Conservation (phyloP, 2,329 filamentous ascomycete species). For the Penicillium sp. region DNA sequence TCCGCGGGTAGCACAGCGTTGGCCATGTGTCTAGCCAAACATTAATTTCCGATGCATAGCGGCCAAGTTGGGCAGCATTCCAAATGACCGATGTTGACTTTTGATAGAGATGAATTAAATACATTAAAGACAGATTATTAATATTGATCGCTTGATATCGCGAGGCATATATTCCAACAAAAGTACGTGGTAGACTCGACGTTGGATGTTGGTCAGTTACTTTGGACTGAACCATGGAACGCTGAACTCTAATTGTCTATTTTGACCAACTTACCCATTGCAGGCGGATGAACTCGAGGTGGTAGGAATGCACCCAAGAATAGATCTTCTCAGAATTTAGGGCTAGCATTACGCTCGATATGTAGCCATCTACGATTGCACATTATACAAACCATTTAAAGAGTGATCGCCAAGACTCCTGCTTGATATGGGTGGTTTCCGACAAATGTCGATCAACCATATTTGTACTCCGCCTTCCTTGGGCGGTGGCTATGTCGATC, state of each 20-base stretch:
- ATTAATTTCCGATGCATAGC: slow-evolving; percentile 6
- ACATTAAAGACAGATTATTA: neutral
- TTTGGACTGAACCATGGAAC: slow-evolving; percentile 10
- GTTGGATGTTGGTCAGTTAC: slow-evolving; percentile 4
- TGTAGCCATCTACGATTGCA: too few relatives aligned
- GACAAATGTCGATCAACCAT: neutral
- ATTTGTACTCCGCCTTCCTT: neutral
- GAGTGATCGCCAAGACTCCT: neutral
- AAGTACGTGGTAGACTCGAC: slow-evolving; percentile 1
- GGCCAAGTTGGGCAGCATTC: slow-evolving; percentile 9
- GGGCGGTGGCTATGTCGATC: neutral
- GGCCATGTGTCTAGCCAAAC: slow-evolving; percentile 12
- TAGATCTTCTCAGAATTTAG: neutral
- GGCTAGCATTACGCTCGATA: neutral
- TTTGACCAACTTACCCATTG: neutral
- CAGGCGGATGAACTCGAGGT: neutral
- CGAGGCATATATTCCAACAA: neutral
- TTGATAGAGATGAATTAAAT: neutral
- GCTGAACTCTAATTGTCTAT: slow-evolving; percentile 9
- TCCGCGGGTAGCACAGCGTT: slow-evolving; percentile 4
- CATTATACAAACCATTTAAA: neutral
- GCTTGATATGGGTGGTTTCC: neutral
- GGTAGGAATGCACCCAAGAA: neutral
- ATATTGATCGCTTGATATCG: neutral
- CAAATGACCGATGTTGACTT: neutral